Percentiles rank a stretch among this genome's conserved stretches.
These are phyloP conservation scores for Zostera marina DNA, from an alignment of 116 monocot species.

Conservation along the genomic window DNA sequence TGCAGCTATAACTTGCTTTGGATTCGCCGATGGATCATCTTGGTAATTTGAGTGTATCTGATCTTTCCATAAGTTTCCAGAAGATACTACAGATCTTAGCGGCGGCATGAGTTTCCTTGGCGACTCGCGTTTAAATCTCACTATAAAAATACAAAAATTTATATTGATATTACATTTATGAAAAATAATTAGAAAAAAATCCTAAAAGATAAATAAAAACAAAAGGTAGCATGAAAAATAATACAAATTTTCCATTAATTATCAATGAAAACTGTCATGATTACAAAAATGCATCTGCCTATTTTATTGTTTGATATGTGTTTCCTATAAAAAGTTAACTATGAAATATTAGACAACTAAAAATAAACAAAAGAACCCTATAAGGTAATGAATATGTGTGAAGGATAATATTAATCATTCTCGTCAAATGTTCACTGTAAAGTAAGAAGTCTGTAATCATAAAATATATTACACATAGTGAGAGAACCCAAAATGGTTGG, in stretches of 20 bases:
- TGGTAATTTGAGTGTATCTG: background rate
- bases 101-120: background rate
- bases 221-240: background rate
- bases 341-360: too few relatives aligned
- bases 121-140: background rate
- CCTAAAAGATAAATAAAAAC: background rate
- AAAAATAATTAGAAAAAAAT: background rate
- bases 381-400: too few relatives aligned
- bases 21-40: background rate
- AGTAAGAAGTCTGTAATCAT: too few relatives aligned
- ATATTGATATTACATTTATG: background rate
- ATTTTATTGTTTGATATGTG: too few relatives aligned
- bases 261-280: background rate
- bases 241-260: background rate
- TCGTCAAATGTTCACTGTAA: too few relatives aligned
- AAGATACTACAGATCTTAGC: background rate
- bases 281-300: too few relatives aligned
- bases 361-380: too few relatives aligned
- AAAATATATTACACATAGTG: too few relatives aligned
- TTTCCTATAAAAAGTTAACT: too few relatives aligned
- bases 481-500: too few relatives aligned
- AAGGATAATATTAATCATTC: too few relatives aligned
- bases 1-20: conserved; percentile 7
- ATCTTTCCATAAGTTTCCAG: background rate
- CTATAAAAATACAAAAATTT: background rate